phyloP scores from a whole-genome alignment of 1,284 basidiomycete species.

The Trichosporon coremiiforme region DNA sequence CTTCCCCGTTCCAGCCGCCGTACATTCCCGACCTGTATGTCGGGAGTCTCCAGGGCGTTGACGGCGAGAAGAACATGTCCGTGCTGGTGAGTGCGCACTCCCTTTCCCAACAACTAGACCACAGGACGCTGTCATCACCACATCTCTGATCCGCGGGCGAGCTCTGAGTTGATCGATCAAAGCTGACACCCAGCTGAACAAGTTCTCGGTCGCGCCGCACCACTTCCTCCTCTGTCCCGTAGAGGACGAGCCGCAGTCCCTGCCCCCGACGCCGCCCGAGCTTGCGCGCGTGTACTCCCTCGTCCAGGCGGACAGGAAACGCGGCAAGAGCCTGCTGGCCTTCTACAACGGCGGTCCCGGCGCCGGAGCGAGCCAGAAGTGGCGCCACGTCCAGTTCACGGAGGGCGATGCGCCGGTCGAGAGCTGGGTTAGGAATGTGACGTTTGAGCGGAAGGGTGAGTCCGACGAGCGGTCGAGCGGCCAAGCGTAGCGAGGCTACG shows the following conservation, averaged over 20 bases:
- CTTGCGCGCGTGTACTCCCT: slow-evolving; percentile 72
- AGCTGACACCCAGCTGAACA: slow-evolving; percentile 39
- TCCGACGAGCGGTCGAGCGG: slow-evolving; percentile 18
- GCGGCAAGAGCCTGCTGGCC: slow-evolving; percentile 63
- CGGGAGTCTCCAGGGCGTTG: slow-evolving; percentile 69
- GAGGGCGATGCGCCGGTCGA: slow-evolving; percentile 73
- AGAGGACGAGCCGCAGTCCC: slow-evolving; percentile 63
- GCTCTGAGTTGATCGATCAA: no score
- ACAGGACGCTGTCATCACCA: no score
- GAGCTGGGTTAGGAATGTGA: slow-evolving; percentile 63
- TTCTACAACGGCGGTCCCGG: slow-evolving; percentile 84
- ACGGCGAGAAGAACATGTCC: slow-evolving; percentile 67
- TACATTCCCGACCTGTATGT: slow-evolving; percentile 72
- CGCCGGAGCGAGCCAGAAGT: slow-evolving; percentile 82
- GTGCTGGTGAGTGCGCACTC: slow-evolving; percentile 65
- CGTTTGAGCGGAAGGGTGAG: slow-evolving; percentile 65
- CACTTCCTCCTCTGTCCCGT: slow-evolving; percentile 69
- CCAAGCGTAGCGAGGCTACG: no score
- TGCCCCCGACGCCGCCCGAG: slow-evolving; percentile 74
- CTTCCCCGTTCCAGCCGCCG: slow-evolving; percentile 76
- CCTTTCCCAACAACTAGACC: no score
- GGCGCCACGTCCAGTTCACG: slow-evolving; percentile 83
- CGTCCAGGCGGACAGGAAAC: slow-evolving; percentile 65
- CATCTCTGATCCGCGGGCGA: no score
- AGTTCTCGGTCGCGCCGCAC: slow-evolving; percentile 72